Evolutionary conservation across 345 rosid genomes (phyloP).

Genomic region (Geranium brycei): DNA sequence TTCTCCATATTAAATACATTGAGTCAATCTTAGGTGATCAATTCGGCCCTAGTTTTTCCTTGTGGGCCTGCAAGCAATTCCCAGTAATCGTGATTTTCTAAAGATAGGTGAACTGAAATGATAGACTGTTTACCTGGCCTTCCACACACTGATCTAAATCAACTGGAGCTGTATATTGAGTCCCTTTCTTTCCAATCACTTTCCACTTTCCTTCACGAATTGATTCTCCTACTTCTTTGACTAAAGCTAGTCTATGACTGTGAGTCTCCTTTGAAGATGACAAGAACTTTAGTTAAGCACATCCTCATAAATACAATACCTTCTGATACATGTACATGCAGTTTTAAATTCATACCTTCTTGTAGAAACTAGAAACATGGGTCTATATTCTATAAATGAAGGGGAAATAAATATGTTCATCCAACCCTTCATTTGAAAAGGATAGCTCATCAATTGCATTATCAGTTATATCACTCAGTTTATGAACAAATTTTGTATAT

Average conservation of each 20-base stretch:
- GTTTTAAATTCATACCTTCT: too few relatives aligned
- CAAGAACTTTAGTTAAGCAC: background rate
- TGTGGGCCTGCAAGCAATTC: background rate
- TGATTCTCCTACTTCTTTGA: background rate
- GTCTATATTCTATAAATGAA: background rate
- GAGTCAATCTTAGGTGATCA: background rate
- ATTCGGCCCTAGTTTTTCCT: background rate
- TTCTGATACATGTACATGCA: background rate
- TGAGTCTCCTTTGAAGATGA: background rate
- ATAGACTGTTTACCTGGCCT: too few relatives aligned
- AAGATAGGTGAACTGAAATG: background rate
- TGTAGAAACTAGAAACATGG: background rate
- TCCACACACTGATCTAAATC: background rate
- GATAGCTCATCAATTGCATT: background rate
- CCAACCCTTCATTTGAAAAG: background rate
- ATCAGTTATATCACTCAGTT: background rate
- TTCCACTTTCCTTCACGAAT: background rate
- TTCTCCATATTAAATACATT: background rate
- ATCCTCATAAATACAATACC: background rate
- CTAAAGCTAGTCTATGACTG: background rate
- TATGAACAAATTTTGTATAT: background rate
- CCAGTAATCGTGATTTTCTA: background rate
- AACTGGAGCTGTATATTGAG: background rate
- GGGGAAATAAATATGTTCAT: background rate
- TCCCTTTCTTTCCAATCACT: too few relatives aligned